Evolutionary conservation across 306 rosid species (phyloP).

Genomic region (Sechiopsis laciniata): DNA sequence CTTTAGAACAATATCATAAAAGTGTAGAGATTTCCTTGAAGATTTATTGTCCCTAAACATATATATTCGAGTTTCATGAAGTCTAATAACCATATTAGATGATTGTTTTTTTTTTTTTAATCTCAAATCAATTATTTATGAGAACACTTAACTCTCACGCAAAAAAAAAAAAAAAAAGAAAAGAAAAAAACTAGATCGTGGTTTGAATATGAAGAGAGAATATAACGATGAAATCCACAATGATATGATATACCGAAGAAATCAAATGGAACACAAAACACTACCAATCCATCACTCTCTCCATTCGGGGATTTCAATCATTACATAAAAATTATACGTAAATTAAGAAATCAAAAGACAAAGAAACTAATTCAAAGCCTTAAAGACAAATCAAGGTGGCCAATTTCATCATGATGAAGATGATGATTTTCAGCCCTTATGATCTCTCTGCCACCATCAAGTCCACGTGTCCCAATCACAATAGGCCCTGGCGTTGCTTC

Average conservation of each 20-base stretch:
- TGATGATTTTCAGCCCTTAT: conserved; percentile 24
- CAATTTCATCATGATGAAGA: conserved; percentile 31
- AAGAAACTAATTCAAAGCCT: conserved; percentile 45
- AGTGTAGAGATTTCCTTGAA: no score
- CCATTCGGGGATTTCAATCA: neutral
- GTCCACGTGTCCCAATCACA: neutral
- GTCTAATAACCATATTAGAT: no score
- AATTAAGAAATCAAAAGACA: neutral
- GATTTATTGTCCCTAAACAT: no score
- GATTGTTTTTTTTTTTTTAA: no score
- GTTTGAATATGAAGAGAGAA: neutral
- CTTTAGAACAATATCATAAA: no score
- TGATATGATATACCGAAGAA: neutral
- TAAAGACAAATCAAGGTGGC: conserved; percentile 73
- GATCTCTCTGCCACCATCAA: conserved; percentile 29
- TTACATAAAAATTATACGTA: neutral
- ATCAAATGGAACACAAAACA: neutral
- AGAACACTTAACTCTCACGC: no score
- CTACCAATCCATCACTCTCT: neutral
- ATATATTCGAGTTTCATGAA: no score
- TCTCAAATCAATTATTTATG: no score
- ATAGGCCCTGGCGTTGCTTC: neutral
- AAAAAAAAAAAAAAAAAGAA: neutral
- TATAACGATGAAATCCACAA: neutral
- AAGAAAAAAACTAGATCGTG: neutral